Conservation (phyloP, 768 basidiomycete species). For the Xanthoconium purpureum region DNA sequence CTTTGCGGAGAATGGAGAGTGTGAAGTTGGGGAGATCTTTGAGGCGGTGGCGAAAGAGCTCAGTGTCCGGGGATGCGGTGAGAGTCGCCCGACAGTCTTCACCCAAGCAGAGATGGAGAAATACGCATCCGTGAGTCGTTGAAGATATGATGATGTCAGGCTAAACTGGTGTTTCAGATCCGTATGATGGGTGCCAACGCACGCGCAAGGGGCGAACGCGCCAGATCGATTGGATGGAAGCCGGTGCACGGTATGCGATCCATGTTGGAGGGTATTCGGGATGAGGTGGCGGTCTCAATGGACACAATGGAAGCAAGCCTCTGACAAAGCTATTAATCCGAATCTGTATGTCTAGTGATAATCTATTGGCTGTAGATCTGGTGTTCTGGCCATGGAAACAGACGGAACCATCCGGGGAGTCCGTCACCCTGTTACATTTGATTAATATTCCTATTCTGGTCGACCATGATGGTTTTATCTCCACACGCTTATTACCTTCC, state of each 20-base stretch:
- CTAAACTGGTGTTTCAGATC: conserved; percentile 5
- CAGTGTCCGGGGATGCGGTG: conserved; percentile 23
- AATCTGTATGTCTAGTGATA: background rate
- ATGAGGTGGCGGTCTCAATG: conserved; percentile 35
- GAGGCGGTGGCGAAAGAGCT: conserved; percentile 38
- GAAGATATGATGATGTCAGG: background rate
- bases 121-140: conserved; percentile 15
- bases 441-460: background rate
- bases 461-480: background rate
- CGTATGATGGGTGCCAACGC: conserved; percentile 18
- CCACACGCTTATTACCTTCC: background rate
- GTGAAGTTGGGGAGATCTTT: conserved; percentile 41
- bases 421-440: background rate
- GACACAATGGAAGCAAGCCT: background rate
- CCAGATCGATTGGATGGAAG: conserved; percentile 21
- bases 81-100: conserved; percentile 40
- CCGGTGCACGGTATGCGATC: conserved; percentile 36
- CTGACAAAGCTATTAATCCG: background rate
- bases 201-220: conserved; percentile 19
- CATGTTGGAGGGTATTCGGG: conserved; percentile 40
- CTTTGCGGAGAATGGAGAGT: conserved; percentile 51
- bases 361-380: background rate
- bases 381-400: conserved; percentile 6
- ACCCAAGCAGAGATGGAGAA: conserved; percentile 24
- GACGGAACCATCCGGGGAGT: conserved; percentile 7